Conservation (phyloP, 352 stramenopile species). For the Pythium guiyangense region DNA sequence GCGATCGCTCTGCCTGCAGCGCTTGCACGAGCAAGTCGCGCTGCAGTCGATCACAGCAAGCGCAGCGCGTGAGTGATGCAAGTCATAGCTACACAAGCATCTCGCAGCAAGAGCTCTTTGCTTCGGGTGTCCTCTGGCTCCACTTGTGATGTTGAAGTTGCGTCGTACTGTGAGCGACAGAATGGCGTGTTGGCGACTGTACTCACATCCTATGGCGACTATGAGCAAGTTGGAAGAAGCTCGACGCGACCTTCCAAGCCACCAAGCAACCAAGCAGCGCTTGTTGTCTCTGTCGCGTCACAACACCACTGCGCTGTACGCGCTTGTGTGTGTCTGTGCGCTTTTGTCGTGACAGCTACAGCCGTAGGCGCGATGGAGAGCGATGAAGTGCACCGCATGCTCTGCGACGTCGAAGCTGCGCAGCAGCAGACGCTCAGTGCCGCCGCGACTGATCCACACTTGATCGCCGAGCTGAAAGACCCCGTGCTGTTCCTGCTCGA, state of each 20-base stretch:
- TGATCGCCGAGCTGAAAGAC: slow-evolving; percentile 33
- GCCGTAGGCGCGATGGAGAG: not conserved
- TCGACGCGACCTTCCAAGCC: not conserved
- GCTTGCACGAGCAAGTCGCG: slow-evolving; percentile 17
- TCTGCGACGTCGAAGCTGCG: slow-evolving; percentile 31
- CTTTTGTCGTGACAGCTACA: not conserved
- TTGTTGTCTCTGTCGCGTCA: too few relatives aligned
- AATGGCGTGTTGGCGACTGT: not conserved
- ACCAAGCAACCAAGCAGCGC: not conserved
- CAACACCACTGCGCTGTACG: not conserved
- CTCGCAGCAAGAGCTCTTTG: too few relatives aligned
- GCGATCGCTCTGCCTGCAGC: slow-evolving; percentile 10
- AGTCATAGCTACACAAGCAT: too few relatives aligned
- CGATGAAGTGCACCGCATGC: slow-evolving; percentile 25
- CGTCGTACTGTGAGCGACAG: not conserved
- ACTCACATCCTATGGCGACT: not conserved
- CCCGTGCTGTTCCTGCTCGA: slow-evolving; percentile 44
- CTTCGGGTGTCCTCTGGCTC: too few relatives aligned
- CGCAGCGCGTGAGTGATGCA: too few relatives aligned
- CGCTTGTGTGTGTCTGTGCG: not conserved
- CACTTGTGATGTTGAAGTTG: slow-evolving; percentile 1
- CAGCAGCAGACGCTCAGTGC: slow-evolving; percentile 31
- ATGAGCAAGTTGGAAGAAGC: not conserved
- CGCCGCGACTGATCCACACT: slow-evolving; percentile 16
- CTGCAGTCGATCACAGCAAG: not conserved